Percentiles rank a stretch among this genome's conserved stretches.
phyloP scores from a whole-genome alignment of 768 basidiomycete species.

The Boletus reticulatus region DNA sequence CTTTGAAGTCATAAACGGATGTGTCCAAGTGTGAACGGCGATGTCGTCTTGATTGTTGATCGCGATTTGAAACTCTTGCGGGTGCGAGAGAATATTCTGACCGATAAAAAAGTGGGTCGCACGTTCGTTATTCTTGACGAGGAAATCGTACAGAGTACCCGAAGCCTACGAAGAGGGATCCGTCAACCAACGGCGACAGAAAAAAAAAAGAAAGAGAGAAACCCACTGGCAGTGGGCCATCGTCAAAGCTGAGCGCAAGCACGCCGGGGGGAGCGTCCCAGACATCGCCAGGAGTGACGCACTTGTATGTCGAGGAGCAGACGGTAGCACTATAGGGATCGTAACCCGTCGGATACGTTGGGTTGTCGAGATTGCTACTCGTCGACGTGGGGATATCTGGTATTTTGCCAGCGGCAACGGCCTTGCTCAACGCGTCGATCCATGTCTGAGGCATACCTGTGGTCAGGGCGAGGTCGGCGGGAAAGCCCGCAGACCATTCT shows the following conservation, averaged over 20 bases:
- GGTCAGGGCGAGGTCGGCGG: constrained; percentile 48
- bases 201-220: background rate
- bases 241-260: constrained; percentile 72
- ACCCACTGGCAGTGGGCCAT: constrained; percentile 63
- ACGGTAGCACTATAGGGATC: constrained; percentile 49
- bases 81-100: constrained; percentile 61
- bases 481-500: constrained; percentile 70
- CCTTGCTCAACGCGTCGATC: constrained; percentile 66
- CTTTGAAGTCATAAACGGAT: constrained; percentile 79
- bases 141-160: constrained; percentile 57
- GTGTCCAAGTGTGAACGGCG: constrained; percentile 57
- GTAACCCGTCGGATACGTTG: constrained; percentile 37
- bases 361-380: constrained; percentile 30
- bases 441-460: constrained; percentile 60
- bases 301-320: constrained; percentile 79
- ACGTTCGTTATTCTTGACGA: constrained; percentile 59
- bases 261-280: constrained; percentile 76
- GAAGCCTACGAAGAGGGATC: constrained; percentile 34
- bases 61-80: constrained; percentile 52
- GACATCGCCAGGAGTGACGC: constrained; percentile 56
- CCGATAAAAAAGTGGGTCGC: constrained; percentile 94
- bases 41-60: constrained; percentile 42
- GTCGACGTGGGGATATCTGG: constrained; percentile 61
- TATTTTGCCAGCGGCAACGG: constrained; percentile 67
- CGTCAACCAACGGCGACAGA: constrained; percentile 2